Evolutionary conservation across 2,329 filamentous ascomycete species (phyloP), one percentile per base, ranked within the genome.

Genomic region (Penicillium sp.): DNA sequence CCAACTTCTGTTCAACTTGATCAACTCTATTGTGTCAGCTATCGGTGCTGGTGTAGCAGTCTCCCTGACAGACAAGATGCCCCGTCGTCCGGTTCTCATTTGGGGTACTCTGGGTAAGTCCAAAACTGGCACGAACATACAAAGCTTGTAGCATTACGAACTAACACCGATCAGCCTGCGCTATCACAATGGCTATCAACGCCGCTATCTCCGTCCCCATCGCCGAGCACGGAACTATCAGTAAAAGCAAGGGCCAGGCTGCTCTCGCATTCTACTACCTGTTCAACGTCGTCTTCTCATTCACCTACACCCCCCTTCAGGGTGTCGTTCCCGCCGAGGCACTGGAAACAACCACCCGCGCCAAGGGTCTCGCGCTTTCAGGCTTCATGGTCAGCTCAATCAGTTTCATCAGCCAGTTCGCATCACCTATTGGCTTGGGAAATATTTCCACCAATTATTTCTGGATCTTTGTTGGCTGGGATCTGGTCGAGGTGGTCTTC

Each of bases 241-340:
- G 70, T 50, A 47, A 61, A 4, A 69, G 65, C 2, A 77, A 74
- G 52, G 78, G 63, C 38, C 67, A 74, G 54, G 74, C 74, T 15
- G 76, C 75, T 4, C 66, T 79, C 39, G 74, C 76, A 3, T 74
- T 75, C 18, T 79, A 79, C 65, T 79, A 79, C 61, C 63, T 80
- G 15, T 79, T 80, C 70, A 78, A 79, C 62, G 64, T 78, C 26
- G 66, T 78, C 52, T 79, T 77, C 65, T 78, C 76, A 3, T 79
- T 79, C 57, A 77, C 76, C 38, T 79, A 79, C 61, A 79, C 77
- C 2, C 77, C 78, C 1, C 72, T 80, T 12, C 77, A 80, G 55
- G 76, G 73, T 51, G 74, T 78, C 41, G 72, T 79, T 38, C 76
- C 76, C 2, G 73, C 74, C 26, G 77, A 80, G 54, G 74, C 76